Base-by-base conservation (phyloP, 208 protist genomes). In the Vickermania ingenoplastis region DNA sequence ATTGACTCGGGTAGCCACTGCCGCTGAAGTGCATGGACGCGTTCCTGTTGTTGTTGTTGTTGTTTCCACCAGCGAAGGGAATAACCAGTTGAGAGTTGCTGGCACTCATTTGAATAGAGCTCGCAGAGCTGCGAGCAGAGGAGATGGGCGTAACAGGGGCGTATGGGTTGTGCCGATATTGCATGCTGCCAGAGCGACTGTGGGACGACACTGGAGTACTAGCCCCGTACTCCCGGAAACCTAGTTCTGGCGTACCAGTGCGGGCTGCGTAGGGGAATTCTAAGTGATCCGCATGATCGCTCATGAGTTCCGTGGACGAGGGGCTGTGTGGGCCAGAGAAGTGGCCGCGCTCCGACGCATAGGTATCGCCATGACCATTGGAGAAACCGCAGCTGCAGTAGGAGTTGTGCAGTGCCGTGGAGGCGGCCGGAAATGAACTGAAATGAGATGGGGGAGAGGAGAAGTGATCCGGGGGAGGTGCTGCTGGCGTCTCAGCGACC, bases 101-200 rank as follows among this genome's bases (percentile, higher is more conserved):
- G 5, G 50, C 21, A 17, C 21, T 26, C 13, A 26, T 17, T 54
- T 17, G 13, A 13, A 26, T 21, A 13, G 50, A 17, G 7, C 13
- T 54, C 21, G 54, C 54, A 7, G 54, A 59, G 21, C 54, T 59
- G 5, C 25, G 13, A n/a, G 54, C 52, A 17, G 55, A 65, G 13
- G 51, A 51, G 14, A 85, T 53, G 24, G 79, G 79, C 22, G 79
- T 86, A 1, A 86, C 61, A 0, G 75, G 74, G 1, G 75, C 79
- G 63, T 86, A 86, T 0, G 79, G 79, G 73, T 86, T 86, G 66
- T 86, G 79, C 1, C 79, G 71, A 67, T 86, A 86, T 21, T 76
- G 53, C 49, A 67, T 83, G 56, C 77, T 77, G 54, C 53, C 65
- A n/a, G 53, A 60, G 22, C 62, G 67, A 28, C 21, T 26, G 23